phyloP scores from a whole-genome alignment of 2,329 filamentous ascomycete genomes.

The Metarhizium anisopliae region DNA sequence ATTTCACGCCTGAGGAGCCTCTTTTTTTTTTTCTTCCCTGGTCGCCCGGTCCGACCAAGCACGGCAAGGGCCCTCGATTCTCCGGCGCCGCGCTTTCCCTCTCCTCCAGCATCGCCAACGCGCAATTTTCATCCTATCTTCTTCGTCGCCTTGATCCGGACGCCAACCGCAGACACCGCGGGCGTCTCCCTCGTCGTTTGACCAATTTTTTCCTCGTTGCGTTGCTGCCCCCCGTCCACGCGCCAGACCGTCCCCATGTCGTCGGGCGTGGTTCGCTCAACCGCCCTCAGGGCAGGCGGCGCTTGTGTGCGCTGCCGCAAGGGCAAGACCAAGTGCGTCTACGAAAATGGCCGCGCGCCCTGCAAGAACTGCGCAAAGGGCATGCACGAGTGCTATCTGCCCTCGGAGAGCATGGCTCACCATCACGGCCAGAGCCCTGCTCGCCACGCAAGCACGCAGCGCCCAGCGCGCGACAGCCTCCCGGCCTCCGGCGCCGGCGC shows the following conservation, averaged over 20 bases:
- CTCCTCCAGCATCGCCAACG: slow-evolving; percentile 3
- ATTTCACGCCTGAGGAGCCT: slow-evolving; percentile 2
- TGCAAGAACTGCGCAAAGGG: slow-evolving; percentile 57
- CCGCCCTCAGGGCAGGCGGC: slow-evolving; percentile 50
- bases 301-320: slow-evolving; percentile 56
- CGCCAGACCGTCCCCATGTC: slow-evolving; percentile 26
- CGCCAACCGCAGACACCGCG: slow-evolving; percentile 2
- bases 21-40: not conserved
- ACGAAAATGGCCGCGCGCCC: slow-evolving; percentile 52
- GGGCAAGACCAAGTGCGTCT: slow-evolving; percentile 56
- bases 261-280: slow-evolving; percentile 43
- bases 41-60: slow-evolving; percentile 2
- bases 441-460: slow-evolving; percentile 35
- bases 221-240: not conserved
- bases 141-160: not conserved
- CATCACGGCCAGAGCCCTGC: slow-evolving; percentile 51
- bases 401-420: slow-evolving; percentile 51
- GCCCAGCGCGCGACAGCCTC: slow-evolving; percentile 44
- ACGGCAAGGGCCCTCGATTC: slow-evolving; percentile 2
- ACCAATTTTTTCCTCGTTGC: not conserved
- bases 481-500: slow-evolving; percentile 42
- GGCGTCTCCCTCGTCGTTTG: not conserved
- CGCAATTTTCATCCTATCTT: slow-evolving; percentile 1
- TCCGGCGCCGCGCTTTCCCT: slow-evolving; percentile 4
- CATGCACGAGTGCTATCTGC: slow-evolving; percentile 55